Evolutionary conservation across 2,329 filamentous ascomycete species (phyloP), one percentile per base, ranked within the genome.

Genomic region (Nannizzia gypsea): DNA sequence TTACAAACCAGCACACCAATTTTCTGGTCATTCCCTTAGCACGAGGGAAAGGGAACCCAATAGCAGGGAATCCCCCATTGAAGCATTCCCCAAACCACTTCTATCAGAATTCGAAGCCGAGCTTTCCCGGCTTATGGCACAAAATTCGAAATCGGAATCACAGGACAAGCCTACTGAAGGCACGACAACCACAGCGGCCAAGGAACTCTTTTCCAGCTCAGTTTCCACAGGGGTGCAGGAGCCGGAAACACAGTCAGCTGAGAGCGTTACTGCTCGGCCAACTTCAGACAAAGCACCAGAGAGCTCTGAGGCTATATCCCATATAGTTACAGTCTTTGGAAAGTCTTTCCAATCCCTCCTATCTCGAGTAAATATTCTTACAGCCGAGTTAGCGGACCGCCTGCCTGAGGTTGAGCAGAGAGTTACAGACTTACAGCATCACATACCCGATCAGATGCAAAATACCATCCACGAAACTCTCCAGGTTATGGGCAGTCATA

Each of bases 51-150:
- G 60, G 50, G 61, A 65, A 11, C 57, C 62, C 28, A 58, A 65
- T n/a, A 63, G 59, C n/a, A 48, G 63, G 22, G 60, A 61, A 40
- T 55, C 66, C 9, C 57, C 65, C 1, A 57, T 67, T 3, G 57
- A 58, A 4, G 62, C 68, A 31, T 64, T 68, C 20, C 61, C 66
- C 20, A 66, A 68, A 58, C 66, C 74, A 20, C 67, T 76, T 36
- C 63, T 76, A 22, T 69, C 69, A 48, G 71, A 71, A 13, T 76
- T 76, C 46, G 73, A 76, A 57, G 67, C 66, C 11, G 73, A 76
- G 59, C 63, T 76, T 64, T 68, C 72, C 28, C 71, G 65, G 56
- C 65, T 76, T 3, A 64, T 76, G 57, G 57, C 46, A 24, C 17
- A 40, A 54, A 42, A 44, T 40, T 24, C 31, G 6, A 17, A 15